These are phyloP conservation scores for Penicillium canescens DNA, from an alignment of 495 filamentous ascomycete species.

Conservation along the genomic window DNA sequence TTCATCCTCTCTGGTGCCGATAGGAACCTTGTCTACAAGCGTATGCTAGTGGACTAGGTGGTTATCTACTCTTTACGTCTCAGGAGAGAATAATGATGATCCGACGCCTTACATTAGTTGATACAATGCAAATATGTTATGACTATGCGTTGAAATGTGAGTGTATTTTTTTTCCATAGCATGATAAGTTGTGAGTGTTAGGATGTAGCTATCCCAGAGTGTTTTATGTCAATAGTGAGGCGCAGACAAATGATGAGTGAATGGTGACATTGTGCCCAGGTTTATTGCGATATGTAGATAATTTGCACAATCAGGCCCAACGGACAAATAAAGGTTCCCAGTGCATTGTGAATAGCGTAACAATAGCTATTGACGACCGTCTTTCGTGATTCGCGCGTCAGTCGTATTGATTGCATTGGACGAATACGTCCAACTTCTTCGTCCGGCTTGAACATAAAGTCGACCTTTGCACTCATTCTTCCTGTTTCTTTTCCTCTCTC, in stretches of 20 bases:
- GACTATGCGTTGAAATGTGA: too few relatives aligned
- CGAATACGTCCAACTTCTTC: background rate
- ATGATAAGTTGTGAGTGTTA: too few relatives aligned
- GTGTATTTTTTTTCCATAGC: too few relatives aligned
- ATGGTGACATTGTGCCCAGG: too few relatives aligned
- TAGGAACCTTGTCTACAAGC: background rate
- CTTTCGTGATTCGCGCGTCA: background rate
- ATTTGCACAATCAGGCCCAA: background rate
- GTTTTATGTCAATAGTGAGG: too few relatives aligned
- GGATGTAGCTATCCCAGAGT: too few relatives aligned
- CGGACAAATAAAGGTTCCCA: background rate
- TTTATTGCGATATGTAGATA: too few relatives aligned
- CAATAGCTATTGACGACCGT: background rate
- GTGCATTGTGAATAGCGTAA: background rate
- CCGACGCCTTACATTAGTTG: too few relatives aligned
- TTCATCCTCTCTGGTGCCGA: constrained; percentile 1
- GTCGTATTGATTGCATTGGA: background rate
- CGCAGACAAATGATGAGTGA: too few relatives aligned
- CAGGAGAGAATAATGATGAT: too few relatives aligned
- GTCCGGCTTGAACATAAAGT: background rate
- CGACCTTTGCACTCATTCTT: background rate
- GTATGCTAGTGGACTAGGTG: background rate
- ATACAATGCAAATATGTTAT: too few relatives aligned
- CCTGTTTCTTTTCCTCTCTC: background rate
- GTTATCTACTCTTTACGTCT: too few relatives aligned